Conservation (phyloP, 2,329 filamentous ascomycete genomes). For the Aureobasidium sp. region DNA sequence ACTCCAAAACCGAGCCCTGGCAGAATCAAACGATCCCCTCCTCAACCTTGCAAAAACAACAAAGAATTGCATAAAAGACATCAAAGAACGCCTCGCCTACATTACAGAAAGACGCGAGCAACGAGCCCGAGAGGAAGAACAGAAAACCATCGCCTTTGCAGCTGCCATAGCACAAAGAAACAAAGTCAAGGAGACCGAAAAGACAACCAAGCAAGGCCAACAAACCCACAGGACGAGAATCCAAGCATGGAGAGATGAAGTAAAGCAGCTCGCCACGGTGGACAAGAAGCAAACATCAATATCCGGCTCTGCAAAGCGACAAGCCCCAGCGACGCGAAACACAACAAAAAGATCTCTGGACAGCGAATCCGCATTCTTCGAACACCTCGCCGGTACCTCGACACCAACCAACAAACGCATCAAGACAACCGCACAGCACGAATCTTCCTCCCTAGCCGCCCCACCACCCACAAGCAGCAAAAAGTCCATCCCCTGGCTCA, state of each 20-base stretch:
- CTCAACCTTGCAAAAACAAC: neutral
- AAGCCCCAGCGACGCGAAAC: neutral
- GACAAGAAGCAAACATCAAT: neutral
- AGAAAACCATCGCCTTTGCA: neutral
- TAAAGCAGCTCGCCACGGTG: neutral
- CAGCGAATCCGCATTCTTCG: neutral
- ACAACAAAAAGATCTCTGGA: neutral
- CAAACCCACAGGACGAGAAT: neutral
- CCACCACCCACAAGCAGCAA: neutral
- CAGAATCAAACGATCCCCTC: neutral
- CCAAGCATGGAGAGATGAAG: neutral
- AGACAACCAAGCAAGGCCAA: neutral
- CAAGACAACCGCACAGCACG: neutral
- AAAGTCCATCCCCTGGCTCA: neutral
- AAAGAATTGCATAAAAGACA: neutral
- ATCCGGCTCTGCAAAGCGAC: neutral
- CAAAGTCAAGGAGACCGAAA: neutral
- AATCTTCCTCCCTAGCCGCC: neutral
- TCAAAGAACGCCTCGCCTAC: neutral
- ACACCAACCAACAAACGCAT: conserved; percentile 1
- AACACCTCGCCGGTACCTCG: neutral
- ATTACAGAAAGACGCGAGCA: conserved; percentile 5
- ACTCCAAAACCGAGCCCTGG: neutral
- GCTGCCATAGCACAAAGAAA: neutral
- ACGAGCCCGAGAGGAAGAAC: neutral